Evolutionary conservation across 2,329 filamentous ascomycete species (phyloP), one percentile per base, ranked within the genome.

Genomic region (Aspergillus ochraceus): DNA sequence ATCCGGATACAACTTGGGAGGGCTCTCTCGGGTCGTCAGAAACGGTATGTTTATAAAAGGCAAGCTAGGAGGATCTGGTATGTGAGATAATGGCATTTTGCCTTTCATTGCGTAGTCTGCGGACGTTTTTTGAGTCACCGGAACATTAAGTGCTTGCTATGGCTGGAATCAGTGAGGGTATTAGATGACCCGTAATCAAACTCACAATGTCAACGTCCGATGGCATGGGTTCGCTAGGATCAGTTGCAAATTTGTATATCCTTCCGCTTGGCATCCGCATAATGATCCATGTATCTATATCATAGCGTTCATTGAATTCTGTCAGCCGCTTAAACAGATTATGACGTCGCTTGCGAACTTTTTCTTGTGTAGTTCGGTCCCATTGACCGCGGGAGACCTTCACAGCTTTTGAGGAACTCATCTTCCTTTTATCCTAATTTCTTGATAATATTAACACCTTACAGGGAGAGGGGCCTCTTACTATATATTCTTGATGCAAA

Each of bases 251-350:
- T 20, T 49, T 55, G 19, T 55, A 55, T 22, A 55, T 49, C 24
- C 53, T 55, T 30, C 53, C 42, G 19, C 53, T 55, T 47, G 53
- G 42, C 53, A 55, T 55, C 19, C 53, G 53, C 53, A 55, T 55
- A 46, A 45, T 55, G 19, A 55, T 42, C 49, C 49, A 50, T 11
- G 30, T 50, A 6, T 50, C 49, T 45, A 54, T 54, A 19, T 54
- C 52, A 42, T 54, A 54, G 6, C 36, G 52, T 32, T 46, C 52
- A 54, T 54, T 54, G 39, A 54, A 54, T 46, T 54, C 52, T 36
- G 42, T 54, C 12, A 54, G 22, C 10, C 36, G 36, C 45, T 54
- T 54, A 26, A 54, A 54, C n/a, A 54, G 22, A 46, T 54, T 54
- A 53, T 53, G 52, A 11, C 52, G 52, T 26, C 52, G 30, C 12